Conservation (phyloP, 768 basidiomycete species). For the Panellus pusillus region DNA sequence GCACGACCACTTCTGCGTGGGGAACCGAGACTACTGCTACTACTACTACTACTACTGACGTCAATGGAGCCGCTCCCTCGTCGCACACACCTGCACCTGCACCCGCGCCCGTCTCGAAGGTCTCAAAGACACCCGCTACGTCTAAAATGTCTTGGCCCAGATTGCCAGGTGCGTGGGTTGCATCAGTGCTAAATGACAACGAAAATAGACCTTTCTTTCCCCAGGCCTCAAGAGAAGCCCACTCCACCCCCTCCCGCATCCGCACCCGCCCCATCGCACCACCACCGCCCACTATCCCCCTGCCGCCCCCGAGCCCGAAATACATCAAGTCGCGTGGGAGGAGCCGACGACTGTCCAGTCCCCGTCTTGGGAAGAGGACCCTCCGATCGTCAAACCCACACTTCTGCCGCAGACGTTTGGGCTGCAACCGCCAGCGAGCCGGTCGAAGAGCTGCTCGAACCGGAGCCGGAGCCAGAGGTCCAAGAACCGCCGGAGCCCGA, state of each 20-base stretch:
- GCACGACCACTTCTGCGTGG: conserved; percentile 31
- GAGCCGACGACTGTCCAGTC: conserved; percentile 70
- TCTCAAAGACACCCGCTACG: conserved; percentile 57
- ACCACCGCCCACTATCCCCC: conserved; percentile 24
- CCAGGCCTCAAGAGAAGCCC: conserved; percentile 72
- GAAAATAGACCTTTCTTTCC: too few species aligned
- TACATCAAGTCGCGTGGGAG: conserved; percentile 52
- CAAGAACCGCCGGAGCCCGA: conserved; percentile 9
- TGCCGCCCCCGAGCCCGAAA: conserved; percentile 37
- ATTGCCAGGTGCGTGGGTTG: conserved; percentile 72
- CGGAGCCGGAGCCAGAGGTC: conserved; percentile 21
- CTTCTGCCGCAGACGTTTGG: conserved; percentile 24
- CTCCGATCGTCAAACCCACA: conserved; percentile 35
- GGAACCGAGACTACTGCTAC: conserved; percentile 25
- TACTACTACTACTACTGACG: conserved; percentile 20
- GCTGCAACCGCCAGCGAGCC: conserved; percentile 25
- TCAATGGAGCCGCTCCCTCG: conserved; percentile 39
- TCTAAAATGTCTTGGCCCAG: conserved; percentile 84
- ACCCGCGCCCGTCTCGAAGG: conserved; percentile 36
- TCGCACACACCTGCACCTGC: too few species aligned
- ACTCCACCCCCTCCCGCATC: conserved; percentile 40
- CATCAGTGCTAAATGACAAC: too few species aligned
- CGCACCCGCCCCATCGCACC: conserved; percentile 24
- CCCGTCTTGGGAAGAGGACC: conserved; percentile 74
- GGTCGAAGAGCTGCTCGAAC: conserved; percentile 14